Evolutionary conservation across 768 basidiomycete genomes (phyloP).

Genomic region (Clitopilus hobsonii): DNA sequence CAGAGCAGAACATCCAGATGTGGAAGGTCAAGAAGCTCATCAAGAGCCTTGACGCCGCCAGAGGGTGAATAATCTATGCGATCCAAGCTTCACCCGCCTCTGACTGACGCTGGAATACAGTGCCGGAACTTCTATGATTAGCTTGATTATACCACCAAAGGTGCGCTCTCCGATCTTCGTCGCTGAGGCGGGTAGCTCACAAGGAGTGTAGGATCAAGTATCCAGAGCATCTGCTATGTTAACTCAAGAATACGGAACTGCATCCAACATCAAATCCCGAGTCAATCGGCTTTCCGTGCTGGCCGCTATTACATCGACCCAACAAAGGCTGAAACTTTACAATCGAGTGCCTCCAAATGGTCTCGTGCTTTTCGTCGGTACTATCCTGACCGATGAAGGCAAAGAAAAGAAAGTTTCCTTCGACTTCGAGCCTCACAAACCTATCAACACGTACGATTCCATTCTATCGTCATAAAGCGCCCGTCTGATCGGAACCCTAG

Average conservation of each 20-base stretch:
- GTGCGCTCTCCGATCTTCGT: conserved; percentile 31
- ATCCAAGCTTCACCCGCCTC: conserved; percentile 16
- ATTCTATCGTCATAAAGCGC: neutral
- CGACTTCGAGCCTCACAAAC: conserved; percentile 98
- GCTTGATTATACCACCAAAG: conserved; percentile 94
- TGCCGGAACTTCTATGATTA: conserved; percentile 98
- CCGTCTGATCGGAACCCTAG: conserved; percentile 30
- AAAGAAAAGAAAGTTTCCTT: conserved; percentile 99
- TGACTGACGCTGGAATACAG: conserved; percentile 29
- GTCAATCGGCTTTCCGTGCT: conserved; percentile 97
- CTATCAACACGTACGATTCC: conserved; percentile 89
- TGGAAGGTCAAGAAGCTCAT: conserved; percentile 99
- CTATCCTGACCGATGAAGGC: conserved; percentile 95
- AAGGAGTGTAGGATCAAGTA: conserved; percentile 71
- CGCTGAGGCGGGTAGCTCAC: conserved; percentile 7
- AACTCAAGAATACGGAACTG: conserved; percentile 96
- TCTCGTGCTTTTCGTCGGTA: conserved; percentile 96
- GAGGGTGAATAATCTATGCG: conserved; percentile 56
- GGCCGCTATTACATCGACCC: conserved; percentile 96
- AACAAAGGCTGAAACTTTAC: conserved; percentile 95
- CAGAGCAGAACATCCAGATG: conserved; percentile 96
- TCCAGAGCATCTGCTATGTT: conserved; percentile 93
- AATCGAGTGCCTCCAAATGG: conserved; percentile 96
- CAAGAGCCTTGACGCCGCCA: conserved; percentile 92
- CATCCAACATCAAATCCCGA: conserved; percentile 99